Base-by-base conservation (phyloP, 2,329 filamentous ascomycete genomes). In the Fusarium pseudograminearum region DNA sequence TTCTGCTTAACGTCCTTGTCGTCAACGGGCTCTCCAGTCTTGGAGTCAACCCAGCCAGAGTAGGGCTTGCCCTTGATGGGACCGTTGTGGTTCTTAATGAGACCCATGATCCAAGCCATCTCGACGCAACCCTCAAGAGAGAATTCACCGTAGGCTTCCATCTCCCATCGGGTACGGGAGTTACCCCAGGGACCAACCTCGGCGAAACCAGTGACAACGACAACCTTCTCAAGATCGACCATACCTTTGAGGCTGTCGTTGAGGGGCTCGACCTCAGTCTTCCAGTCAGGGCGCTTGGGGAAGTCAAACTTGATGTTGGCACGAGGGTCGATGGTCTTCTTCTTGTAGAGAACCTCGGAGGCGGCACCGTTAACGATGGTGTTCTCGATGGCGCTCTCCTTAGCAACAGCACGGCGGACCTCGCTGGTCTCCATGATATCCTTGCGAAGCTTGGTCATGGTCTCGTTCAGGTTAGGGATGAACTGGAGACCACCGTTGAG, bases 81-180 rank as follows among this genome's bases (percentile, higher is more conserved):
- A 20, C 96, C 96, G 74, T 98, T 98, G 85, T 97, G 93, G 81
- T 99, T 97, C 87, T 95, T 98, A 85, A 99, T 98, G 64, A 98
- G 89, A 77, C 96, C 96, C 95, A 98, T 99, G 81, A 99, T 93
- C 96, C 96, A 99, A 33, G 96, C 94, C 96, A 99, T 99, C 82
- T 99, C 96, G 65, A 99, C 91, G 76, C 96, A 98, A 31, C 96
- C 96, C 81, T 99, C 97, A 16, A 99, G 89, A 11, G 96, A 98
- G 84, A 99, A 99, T 77, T 97, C 89, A 78, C 96, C 96, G 73
- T 94, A 90, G 2, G 96, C 94, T 81, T 99, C 96, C 95, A 99
- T 99, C 84, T 99, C 96, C 96, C 96, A 99, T 67, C 96, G 90
- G 46, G 96, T 99, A 76, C 96, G 90, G 4, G 96, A 95, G 85